phyloP scores from a whole-genome alignment of 306 rosid species.

The Glycyrrhiza uralensis region DNA sequence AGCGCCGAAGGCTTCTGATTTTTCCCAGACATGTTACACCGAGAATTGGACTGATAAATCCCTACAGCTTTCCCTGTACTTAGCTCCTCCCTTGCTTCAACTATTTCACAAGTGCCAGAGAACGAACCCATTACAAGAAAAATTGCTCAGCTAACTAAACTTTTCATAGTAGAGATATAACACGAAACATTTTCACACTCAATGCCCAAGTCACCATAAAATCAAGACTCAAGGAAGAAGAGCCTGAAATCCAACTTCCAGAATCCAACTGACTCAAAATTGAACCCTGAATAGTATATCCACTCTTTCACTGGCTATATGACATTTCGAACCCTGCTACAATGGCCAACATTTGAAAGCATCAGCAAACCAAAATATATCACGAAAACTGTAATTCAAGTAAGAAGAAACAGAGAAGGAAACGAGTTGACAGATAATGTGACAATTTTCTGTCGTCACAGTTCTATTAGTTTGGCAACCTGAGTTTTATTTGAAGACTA shows the following conservation, averaged over 20 bases:
- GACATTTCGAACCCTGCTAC: constrained; percentile 34
- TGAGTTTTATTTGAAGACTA: background rate
- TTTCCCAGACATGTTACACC: constrained; percentile 27
- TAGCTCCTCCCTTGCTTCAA: constrained; percentile 70
- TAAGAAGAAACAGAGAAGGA: background rate
- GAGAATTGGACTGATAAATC: constrained; percentile 18
- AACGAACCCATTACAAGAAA: constrained; percentile 66
- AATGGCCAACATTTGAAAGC: constrained; percentile 15
- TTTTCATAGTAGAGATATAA: background rate
- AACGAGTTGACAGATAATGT: background rate
- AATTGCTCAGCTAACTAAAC: constrained; percentile 7
- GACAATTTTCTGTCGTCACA: background rate
- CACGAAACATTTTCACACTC: background rate
- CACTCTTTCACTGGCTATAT: constrained; percentile 8
- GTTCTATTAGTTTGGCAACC: background rate
- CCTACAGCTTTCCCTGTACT: constrained; percentile 38
- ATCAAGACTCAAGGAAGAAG: background rate
- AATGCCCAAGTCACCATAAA: constrained; percentile 18
- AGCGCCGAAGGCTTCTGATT: constrained; percentile 44
- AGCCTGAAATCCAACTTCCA: background rate
- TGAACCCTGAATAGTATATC: background rate
- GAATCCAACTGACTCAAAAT: constrained; percentile 14
- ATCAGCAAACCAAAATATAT: constrained; percentile 22
- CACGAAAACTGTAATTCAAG: background rate
- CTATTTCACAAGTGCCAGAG: constrained; percentile 77